Evolutionary conservation across 2,329 filamentous ascomycete species (phyloP).

Genomic region (Bisporella sp.): DNA sequence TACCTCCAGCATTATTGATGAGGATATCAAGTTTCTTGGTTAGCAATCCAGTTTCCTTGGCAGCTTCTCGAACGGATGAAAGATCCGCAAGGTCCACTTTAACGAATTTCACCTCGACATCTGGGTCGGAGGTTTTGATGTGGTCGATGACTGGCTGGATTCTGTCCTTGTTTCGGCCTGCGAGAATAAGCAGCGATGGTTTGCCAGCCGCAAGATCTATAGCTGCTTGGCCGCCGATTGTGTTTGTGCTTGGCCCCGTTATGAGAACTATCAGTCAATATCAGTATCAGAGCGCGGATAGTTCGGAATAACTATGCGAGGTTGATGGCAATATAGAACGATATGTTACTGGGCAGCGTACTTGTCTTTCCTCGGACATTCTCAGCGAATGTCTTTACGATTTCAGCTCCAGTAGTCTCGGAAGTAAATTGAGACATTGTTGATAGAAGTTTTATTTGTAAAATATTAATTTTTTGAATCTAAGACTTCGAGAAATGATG

Average conservation of each 20-base stretch:
- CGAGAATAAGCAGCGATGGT: constrained; percentile 6
- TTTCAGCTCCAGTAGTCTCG: neutral
- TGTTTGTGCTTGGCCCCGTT: constrained; percentile 1
- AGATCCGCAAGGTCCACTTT: constrained; percentile 30
- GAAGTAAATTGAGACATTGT: too few relatives aligned
- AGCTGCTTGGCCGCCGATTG: constrained; percentile 6
- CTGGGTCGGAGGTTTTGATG: neutral
- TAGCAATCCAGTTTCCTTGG: constrained; percentile 25
- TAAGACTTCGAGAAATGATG: too few relatives aligned
- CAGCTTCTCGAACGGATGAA: constrained; percentile 32
- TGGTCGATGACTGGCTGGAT: neutral
- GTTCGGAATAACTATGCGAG: neutral
- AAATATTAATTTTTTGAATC: too few relatives aligned
- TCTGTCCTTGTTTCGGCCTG: constrained; percentile 1
- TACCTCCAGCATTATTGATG: constrained; percentile 14
- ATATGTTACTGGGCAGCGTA: neutral
- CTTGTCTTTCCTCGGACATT: constrained; percentile 29
- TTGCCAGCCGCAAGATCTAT: constrained; percentile 15
- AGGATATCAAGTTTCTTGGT: constrained; percentile 12
- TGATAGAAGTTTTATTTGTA: too few relatives aligned
- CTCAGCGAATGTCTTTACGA: neutral
- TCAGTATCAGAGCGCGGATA: too few relatives aligned
- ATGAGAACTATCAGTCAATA: neutral
- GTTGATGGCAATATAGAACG: neutral
- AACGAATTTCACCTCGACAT: neutral